A percentile compares a stretch with the other conserved stretches of the same genome.
These are phyloP conservation scores for Juncus effusus DNA, from an alignment of 176 grass and related monocot genomes.

Conservation along the genomic window DNA sequence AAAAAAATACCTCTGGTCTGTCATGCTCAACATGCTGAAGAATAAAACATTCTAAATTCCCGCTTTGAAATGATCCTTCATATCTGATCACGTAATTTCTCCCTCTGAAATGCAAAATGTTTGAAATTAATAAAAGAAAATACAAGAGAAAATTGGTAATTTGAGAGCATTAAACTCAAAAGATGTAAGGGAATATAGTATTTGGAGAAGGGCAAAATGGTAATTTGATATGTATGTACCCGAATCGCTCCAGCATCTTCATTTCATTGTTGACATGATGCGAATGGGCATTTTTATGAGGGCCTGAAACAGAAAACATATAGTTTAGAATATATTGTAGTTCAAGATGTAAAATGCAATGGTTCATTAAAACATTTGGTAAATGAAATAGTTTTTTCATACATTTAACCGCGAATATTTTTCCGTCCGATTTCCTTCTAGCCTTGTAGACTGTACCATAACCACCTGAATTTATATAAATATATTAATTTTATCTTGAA, in stretches of 20 bases:
- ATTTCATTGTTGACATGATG: conserved; percentile 87
- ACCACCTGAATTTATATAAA: conserved; percentile 49
- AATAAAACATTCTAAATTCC: conserved; percentile 75
- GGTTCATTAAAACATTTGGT: neutral
- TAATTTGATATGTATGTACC: conserved; percentile 40
- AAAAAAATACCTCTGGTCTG: conserved; percentile 68
- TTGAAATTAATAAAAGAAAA: conserved; percentile 7
- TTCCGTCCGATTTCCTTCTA: conserved; percentile 54
- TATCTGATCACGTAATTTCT: conserved; percentile 61
- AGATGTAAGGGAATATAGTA: neutral
- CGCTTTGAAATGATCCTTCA: conserved; percentile 57
- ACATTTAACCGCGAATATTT: conserved; percentile 92
- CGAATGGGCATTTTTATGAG: conserved; percentile 73
- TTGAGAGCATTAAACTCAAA: too few species aligned
- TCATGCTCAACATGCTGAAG: conserved; percentile 92
- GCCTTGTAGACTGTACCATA: conserved; percentile 90
- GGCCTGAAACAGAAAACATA: conserved; percentile 47
- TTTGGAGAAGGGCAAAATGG: conserved; percentile 11
- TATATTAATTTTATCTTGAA: neutral
- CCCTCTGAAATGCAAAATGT: conserved; percentile 50
- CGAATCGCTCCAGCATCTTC: conserved; percentile 88
- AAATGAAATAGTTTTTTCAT: conserved; percentile 20
- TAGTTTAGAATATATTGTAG: conserved; percentile 4
- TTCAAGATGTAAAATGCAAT: conserved; percentile 8
- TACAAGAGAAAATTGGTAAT: too few species aligned